phyloP scores from a whole-genome alignment of 306 rosid genomes.

The Inga laurina region DNA sequence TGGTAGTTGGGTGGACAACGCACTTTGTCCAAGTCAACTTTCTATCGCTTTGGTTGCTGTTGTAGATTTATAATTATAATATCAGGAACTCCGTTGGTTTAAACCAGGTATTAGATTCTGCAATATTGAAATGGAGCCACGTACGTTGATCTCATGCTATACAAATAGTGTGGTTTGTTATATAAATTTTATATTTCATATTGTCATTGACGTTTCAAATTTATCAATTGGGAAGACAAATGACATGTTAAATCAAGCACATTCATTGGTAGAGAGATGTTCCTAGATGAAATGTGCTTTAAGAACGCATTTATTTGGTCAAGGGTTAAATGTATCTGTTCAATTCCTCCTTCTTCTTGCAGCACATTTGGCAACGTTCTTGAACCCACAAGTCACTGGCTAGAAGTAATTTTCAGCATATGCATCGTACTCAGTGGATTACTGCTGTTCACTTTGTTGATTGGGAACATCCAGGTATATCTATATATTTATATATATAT shows the following conservation, averaged over 20 bases:
- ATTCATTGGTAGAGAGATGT: neutral
- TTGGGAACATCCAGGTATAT: constrained; percentile 93
- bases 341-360: constrained; percentile 21
- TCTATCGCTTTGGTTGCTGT: neutral
- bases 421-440: constrained; percentile 79
- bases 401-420: constrained; percentile 96
- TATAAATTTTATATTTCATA: too few species aligned
- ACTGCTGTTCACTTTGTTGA: constrained; percentile 88
- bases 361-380: constrained; percentile 98
- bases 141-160: too few species aligned
- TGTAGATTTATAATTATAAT: too few species aligned
- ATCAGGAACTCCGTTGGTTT: too few species aligned
- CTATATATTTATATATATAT: neutral
- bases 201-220: too few species aligned
- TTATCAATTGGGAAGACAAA: neutral
- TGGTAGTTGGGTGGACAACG: neutral
- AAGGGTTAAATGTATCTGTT: constrained; percentile 2
- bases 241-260: neutral
- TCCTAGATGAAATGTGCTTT: neutral
- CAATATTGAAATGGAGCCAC: too few species aligned
- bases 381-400: constrained; percentile 96
- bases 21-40: neutral
- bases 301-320: neutral
- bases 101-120: too few species aligned
- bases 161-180: too few species aligned